Conservation (phyloP, 257 asterid genomes). For the Asclepias syriaca region DNA sequence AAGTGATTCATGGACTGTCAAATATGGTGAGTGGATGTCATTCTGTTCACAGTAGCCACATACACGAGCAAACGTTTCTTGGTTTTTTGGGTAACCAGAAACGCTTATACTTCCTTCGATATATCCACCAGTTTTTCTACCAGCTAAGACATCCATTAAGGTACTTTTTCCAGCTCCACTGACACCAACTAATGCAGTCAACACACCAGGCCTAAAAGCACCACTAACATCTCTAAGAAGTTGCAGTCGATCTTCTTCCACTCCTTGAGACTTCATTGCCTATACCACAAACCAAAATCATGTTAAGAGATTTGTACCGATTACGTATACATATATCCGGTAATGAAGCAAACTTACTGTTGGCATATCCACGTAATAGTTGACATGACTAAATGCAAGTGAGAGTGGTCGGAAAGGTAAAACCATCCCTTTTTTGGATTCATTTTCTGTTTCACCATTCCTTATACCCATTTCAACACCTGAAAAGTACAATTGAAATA, state of each 20-base stretch:
- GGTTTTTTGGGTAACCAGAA: slow-evolving; percentile 75
- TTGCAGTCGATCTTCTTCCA: slow-evolving; percentile 55
- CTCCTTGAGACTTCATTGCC: slow-evolving; percentile 35
- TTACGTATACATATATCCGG: background rate
- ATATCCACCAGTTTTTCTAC: slow-evolving; percentile 83
- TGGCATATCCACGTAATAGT: slow-evolving; percentile 24
- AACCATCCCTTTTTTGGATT: slow-evolving; percentile 56
- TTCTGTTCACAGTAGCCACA: slow-evolving; percentile 87
- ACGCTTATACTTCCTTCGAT: slow-evolving; percentile 59
- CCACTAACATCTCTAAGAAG: slow-evolving; percentile 42
- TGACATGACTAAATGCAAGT: slow-evolving; percentile 65
- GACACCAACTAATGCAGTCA: slow-evolving; percentile 82
- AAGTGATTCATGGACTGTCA: slow-evolving; percentile 75
- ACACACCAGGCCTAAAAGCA: slow-evolving; percentile 48
- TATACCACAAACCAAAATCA: background rate
- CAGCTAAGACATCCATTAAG: slow-evolving; percentile 88
- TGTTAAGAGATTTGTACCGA: background rate
- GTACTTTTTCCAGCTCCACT: slow-evolving; percentile 95
- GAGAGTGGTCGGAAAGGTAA: slow-evolving; percentile 75
- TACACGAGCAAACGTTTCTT: slow-evolving; percentile 77
- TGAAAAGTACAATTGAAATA: slow-evolving; percentile 15
- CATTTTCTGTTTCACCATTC: slow-evolving; percentile 10
- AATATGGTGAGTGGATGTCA: slow-evolving; percentile 79
- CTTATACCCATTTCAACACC: slow-evolving; percentile 43
- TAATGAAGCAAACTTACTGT: background rate